Conservation (phyloP, 1,139 yeast species). For the Eremothecium gossypii region DNA sequence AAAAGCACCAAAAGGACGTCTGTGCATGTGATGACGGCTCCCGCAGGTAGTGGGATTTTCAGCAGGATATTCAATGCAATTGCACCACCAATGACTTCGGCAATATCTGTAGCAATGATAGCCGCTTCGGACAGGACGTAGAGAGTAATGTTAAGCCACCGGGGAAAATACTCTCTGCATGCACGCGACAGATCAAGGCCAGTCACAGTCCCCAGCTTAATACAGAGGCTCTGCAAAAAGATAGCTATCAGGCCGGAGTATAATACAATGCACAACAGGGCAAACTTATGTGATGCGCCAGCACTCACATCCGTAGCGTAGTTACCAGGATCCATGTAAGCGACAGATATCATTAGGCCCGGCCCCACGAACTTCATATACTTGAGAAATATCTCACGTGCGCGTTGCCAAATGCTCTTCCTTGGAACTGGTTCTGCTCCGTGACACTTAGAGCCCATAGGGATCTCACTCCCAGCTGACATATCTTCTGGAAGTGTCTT, state of each 20-base stretch:
- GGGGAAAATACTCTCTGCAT: slow-evolving; percentile 54
- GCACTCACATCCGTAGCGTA: slow-evolving; percentile 74
- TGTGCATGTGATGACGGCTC: slow-evolving; percentile 59
- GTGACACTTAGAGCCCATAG: too few relatives aligned
- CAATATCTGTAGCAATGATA: slow-evolving; percentile 75
- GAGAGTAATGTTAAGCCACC: slow-evolving; percentile 45
- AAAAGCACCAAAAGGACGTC: slow-evolving; percentile 67
- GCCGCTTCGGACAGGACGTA: slow-evolving; percentile 74
- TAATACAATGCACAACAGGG: slow-evolving; percentile 57
- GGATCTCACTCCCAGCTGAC: too few relatives aligned
- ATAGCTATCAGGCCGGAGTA: slow-evolving; percentile 65
- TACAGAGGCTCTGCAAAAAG: slow-evolving; percentile 61
- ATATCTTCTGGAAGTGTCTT: too few relatives aligned
- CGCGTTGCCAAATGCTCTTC: not conserved
- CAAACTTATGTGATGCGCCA: slow-evolving; percentile 58
- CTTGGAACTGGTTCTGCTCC: too few relatives aligned
- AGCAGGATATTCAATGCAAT: slow-evolving; percentile 66
- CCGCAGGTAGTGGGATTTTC: slow-evolving; percentile 67
- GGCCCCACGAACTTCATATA: slow-evolving; percentile 65
- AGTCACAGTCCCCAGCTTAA: slow-evolving; percentile 71
- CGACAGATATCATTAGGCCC: slow-evolving; percentile 66
- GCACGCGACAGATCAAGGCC: slow-evolving; percentile 70
- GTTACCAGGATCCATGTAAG: slow-evolving; percentile 82
- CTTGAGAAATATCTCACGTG: slow-evolving; percentile 31
- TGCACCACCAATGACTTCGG: slow-evolving; percentile 85